phyloP scores from a whole-genome alignment of 768 basidiomycete species.

The Psilocybe cubensis region DNA sequence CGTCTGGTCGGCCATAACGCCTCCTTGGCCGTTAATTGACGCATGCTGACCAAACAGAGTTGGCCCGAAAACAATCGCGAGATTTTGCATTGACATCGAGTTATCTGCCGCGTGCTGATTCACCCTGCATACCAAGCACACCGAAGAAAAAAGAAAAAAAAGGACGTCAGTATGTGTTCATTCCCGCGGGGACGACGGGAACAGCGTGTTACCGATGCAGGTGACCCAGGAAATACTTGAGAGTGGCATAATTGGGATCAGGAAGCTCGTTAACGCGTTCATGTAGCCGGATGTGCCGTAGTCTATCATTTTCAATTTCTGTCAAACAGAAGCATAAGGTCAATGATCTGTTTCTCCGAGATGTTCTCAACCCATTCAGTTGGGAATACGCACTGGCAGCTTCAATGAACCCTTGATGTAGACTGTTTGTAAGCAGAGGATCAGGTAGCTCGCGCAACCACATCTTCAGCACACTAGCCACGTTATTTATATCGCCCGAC shows the following conservation, averaged over 20 bases:
- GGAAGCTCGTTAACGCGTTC: constrained; percentile 98
- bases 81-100: constrained; percentile 91
- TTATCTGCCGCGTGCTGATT: constrained; percentile 76
- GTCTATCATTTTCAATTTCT: constrained; percentile 93
- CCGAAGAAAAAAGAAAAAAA: background rate
- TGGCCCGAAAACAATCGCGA: constrained; percentile 98
- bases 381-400: constrained; percentile 80
- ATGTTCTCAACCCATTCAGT: background rate
- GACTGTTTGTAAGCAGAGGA: constrained; percentile 79
- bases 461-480: constrained; percentile 91
- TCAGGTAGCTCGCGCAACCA: constrained; percentile 98
- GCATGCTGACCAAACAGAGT: constrained; percentile 85
- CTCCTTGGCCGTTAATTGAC: constrained; percentile 54
- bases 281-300: constrained; percentile 94
- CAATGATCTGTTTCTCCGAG: constrained; percentile 6
- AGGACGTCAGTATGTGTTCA: background rate
- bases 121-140: constrained; percentile 52
- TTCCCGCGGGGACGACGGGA: constrained; percentile 2
- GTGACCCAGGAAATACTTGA: constrained; percentile 96
- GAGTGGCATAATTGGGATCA: constrained; percentile 97
- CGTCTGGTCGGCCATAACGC: constrained; percentile 69
- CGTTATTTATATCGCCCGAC: constrained; percentile 93
- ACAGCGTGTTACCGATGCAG: constrained; percentile 70
- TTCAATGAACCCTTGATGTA: constrained; percentile 94
- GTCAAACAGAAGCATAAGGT: constrained; percentile 12